Conservation (phyloP, 805 yeast species). For the Blastobotrys mokoenaii region DNA sequence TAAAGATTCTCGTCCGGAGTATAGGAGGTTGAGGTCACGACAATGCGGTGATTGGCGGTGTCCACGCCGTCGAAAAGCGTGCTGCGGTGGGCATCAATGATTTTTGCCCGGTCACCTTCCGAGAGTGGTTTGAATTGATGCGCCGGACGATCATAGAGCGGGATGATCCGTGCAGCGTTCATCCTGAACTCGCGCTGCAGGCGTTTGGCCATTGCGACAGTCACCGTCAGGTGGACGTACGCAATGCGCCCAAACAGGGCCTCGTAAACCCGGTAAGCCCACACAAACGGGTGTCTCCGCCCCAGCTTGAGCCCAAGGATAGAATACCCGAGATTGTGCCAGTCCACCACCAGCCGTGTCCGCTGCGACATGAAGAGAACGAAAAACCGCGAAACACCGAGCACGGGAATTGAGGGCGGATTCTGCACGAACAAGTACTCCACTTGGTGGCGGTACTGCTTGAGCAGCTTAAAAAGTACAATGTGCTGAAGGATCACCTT, state of each 20-base stretch:
- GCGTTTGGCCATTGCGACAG: slow-evolving; percentile 59
- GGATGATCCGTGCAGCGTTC: slow-evolving; percentile 39
- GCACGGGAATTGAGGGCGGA: slow-evolving; percentile 86
- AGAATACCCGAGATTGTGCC: slow-evolving; percentile 92
- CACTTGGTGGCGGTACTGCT: slow-evolving; percentile 45
- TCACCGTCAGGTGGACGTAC: slow-evolving; percentile 70
- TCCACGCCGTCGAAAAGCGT: slow-evolving; percentile 31
- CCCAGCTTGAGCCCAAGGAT: slow-evolving; percentile 61
- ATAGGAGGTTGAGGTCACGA: slow-evolving; percentile 85
- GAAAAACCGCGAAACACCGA: slow-evolving; percentile 53
- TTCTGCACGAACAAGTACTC: slow-evolving; percentile 65
- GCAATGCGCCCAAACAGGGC: slow-evolving; percentile 52
- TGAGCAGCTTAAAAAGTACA: slow-evolving; percentile 40
- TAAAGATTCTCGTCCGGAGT: slow-evolving; percentile 91
- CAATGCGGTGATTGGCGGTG: slow-evolving; percentile 42
- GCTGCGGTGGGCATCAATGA: slow-evolving; percentile 25
- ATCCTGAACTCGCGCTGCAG: slow-evolving; percentile 50
- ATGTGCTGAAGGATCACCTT: slow-evolving; percentile 55
- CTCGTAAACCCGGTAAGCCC: slow-evolving; percentile 56
- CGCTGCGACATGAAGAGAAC: slow-evolving; percentile 41
- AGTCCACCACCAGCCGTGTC: slow-evolving; percentile 70
- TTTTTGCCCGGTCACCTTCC: slow-evolving; percentile 21
- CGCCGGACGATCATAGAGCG: slow-evolving; percentile 84
- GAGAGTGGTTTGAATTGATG: slow-evolving; percentile 39
- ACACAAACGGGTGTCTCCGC: slow-evolving; percentile 53